These are phyloP conservation scores for Alternaria sp. DNA, from an alignment of 2,329 filamentous ascomycete genomes.

Conservation along the genomic window DNA sequence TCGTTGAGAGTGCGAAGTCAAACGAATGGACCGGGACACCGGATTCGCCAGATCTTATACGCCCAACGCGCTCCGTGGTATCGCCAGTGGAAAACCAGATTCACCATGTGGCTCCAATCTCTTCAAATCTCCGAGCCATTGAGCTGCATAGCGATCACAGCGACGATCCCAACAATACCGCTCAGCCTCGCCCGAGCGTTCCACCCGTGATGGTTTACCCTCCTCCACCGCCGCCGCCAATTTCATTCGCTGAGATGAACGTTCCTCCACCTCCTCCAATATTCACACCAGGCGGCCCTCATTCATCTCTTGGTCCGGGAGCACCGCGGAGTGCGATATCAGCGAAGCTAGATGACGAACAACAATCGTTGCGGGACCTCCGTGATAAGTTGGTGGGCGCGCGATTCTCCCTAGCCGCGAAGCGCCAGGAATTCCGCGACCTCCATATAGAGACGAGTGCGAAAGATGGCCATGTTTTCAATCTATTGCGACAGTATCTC, in stretches of 20 bases:
- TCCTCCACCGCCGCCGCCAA: background rate
- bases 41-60: background rate
- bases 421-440: background rate
- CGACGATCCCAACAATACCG: background rate
- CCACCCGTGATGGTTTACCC: background rate
- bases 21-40: background rate
- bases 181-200: background rate
- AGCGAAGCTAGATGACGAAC: background rate
- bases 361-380: background rate
- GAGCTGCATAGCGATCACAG: background rate
- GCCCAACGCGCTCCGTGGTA: background rate
- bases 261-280: background rate
- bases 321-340: background rate
- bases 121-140: background rate
- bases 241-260: background rate
- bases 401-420: background rate
- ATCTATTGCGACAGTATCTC: background rate
- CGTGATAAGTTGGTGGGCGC: background rate
- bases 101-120: background rate
- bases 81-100: too few species aligned
- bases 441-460: background rate
- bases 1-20: background rate
- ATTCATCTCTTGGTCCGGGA: fast-evolving
- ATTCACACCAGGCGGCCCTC: background rate
- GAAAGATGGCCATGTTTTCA: background rate